Conservation (phyloP, 495 filamentous ascomycete species). For the Clavariopsis aquatica region DNA sequence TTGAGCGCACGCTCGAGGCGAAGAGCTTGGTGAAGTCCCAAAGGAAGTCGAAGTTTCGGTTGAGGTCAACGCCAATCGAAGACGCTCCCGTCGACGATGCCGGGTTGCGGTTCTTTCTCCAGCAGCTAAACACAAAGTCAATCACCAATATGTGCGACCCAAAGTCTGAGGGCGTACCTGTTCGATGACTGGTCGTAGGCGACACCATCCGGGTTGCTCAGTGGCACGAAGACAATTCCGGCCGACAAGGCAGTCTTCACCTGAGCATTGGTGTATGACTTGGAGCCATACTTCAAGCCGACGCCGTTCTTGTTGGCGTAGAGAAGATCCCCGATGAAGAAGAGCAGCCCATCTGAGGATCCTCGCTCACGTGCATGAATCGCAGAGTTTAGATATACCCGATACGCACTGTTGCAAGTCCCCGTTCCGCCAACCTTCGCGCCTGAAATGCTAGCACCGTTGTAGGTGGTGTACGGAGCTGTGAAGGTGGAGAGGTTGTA, state of each 20-base stretch:
- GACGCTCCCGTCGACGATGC: conserved; percentile 35
- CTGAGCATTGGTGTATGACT: conserved; percentile 46
- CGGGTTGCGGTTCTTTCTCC: conserved; percentile 64
- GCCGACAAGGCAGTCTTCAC: conserved; percentile 44
- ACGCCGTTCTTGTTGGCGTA: conserved; percentile 43
- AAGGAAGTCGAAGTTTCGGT: conserved; percentile 62
- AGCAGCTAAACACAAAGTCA: conserved; percentile 52
- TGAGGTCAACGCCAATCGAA: conserved; percentile 57
- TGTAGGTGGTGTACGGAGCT: conserved; percentile 42
- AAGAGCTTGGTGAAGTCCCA: conserved; percentile 49
- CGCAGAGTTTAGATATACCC: conserved; percentile 40
- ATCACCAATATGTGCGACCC: background rate
- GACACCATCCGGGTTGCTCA: conserved; percentile 66
- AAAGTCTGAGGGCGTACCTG: background rate
- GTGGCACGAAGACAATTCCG: conserved; percentile 55
- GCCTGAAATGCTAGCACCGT: conserved; percentile 27
- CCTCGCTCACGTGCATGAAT: conserved; percentile 48
- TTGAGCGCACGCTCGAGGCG: conserved; percentile 46
- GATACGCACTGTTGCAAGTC: conserved; percentile 38
- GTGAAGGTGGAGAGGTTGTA: conserved; percentile 42
- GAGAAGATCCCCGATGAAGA: conserved; percentile 45
- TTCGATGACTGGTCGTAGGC: conserved; percentile 59
- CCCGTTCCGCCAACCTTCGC: conserved; percentile 16
- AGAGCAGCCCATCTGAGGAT: conserved; percentile 43
- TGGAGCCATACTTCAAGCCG: conserved; percentile 47